phyloP scores from a whole-genome alignment of 2,329 filamentous ascomycete species.

The Meredithiella fracta region DNA sequence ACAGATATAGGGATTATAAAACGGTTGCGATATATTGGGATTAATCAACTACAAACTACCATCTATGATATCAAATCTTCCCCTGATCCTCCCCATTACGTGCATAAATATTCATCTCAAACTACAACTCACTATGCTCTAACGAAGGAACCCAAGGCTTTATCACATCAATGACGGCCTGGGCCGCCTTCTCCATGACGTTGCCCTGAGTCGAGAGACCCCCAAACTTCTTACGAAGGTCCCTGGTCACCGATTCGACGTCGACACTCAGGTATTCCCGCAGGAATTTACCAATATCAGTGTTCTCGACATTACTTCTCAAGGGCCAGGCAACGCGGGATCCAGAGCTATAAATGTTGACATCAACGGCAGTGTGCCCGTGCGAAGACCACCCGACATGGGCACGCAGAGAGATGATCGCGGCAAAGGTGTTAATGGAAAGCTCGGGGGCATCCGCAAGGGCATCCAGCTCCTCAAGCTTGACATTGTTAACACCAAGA shows the following conservation, averaged over 20 bases:
- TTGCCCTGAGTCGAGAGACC: conserved; percentile 3
- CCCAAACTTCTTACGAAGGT: conserved; percentile 42
- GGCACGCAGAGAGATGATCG: conserved; percentile 74
- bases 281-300: conserved; percentile 72
- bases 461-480: conserved; percentile 49
- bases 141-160: conserved; percentile 11
- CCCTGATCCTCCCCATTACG: not conserved
- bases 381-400: conserved; percentile 91
- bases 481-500: conserved; percentile 62
- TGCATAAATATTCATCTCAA: not conserved
- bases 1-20: too few species aligned
- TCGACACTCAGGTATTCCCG: conserved; percentile 64
- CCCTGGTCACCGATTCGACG: conserved; percentile 58
- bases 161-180: conserved; percentile 12
- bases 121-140: not conserved
- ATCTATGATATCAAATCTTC: not conserved
- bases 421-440: conserved; percentile 48
- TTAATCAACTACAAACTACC: not conserved
- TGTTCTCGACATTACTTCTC: conserved; percentile 86
- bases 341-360: conserved; percentile 81
- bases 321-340: conserved; percentile 48
- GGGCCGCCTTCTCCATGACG: conserved; percentile 3
- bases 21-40: not conserved
- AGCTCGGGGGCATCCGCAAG: conserved; percentile 43
- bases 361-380: conserved; percentile 83